These are phyloP conservation scores for Ustilago curta DNA, from an alignment of 1,284 basidiomycete genomes.

Conservation along the genomic window DNA sequence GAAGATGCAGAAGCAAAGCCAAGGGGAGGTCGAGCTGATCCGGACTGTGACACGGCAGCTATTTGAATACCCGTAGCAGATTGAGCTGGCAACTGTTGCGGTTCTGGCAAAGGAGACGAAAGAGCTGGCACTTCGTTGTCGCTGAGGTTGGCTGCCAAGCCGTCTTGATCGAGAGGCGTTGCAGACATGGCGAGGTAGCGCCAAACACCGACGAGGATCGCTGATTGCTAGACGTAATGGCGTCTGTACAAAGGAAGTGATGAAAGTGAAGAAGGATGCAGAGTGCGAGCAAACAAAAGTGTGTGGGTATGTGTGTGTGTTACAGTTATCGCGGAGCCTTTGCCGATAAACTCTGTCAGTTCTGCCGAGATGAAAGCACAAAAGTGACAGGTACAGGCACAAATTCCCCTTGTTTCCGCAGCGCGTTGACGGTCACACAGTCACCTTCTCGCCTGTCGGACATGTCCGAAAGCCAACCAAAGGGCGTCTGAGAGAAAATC, in stretches of 20 bases:
- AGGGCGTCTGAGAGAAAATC: background rate
- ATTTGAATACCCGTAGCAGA: background rate
- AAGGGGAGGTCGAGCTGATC: background rate
- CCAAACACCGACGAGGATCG: background rate
- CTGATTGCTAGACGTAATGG: background rate
- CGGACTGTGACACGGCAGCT: conserved; percentile 8
- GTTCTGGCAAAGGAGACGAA: conserved; percentile 36
- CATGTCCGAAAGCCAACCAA: conserved; percentile 3
- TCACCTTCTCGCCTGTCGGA: conserved; percentile 4
- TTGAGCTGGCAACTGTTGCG: conserved; percentile 16
- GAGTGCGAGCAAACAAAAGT: too few species aligned
- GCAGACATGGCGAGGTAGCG: conserved; percentile 14
- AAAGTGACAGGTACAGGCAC: conserved; percentile 1
- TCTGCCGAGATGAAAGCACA: background rate
- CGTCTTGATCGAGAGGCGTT: conserved; percentile 10
- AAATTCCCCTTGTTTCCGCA: background rate
- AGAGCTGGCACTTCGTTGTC: conserved; percentile 31
- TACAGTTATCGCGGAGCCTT: background rate
- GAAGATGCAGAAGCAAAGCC: conserved; percentile 9
- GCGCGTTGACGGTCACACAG: conserved; percentile 3
- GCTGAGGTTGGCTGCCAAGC: conserved; percentile 2
- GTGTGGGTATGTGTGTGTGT: too few species aligned
- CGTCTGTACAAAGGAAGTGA: background rate
- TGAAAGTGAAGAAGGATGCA: conserved; percentile 4
- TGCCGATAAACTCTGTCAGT: background rate